A percentile compares a stretch with the other conserved stretches of the same genome.
Evolutionary conservation across 2,329 filamentous ascomycete genomes (phyloP).

Genomic region (Ophioceras dolichostomum): DNA sequence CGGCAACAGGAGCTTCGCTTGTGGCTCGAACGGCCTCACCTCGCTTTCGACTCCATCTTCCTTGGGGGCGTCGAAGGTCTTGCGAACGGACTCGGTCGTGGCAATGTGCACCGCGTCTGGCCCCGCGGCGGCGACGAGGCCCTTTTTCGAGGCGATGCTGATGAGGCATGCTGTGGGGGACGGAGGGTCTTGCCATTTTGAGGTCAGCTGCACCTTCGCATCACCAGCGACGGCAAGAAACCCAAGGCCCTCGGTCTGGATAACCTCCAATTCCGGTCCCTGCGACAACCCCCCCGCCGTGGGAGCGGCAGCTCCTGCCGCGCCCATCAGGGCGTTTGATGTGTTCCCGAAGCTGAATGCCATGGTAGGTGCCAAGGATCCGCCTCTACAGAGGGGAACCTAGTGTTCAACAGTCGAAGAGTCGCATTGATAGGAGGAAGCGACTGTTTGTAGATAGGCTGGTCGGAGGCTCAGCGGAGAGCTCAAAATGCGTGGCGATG

Average conservation of each 20-base stretch:
- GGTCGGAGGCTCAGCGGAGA: too few relatives aligned
- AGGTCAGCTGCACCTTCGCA: slow-evolving; percentile 69
- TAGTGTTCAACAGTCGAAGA: too few relatives aligned
- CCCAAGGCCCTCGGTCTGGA: slow-evolving; percentile 75
- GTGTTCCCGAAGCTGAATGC: slow-evolving; percentile 49
- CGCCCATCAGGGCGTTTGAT: slow-evolving; percentile 28
- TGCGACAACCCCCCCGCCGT: slow-evolving; percentile 20
- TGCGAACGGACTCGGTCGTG: slow-evolving; percentile 64
- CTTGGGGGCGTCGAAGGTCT: slow-evolving; percentile 53
- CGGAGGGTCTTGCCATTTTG: slow-evolving; percentile 67
- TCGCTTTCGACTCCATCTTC: slow-evolving; percentile 46
- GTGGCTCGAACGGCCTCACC: slow-evolving; percentile 57
- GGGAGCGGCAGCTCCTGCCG: slow-evolving; percentile 14
- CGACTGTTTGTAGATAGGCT: too few relatives aligned
- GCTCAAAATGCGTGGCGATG: too few relatives aligned
- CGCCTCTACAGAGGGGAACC: slow-evolving; percentile 18
- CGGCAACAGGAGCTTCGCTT: slow-evolving; percentile 60
- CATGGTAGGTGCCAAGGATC: slow-evolving; percentile 36
- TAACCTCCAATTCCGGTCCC: slow-evolving; percentile 61
- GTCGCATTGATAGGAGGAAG: too few relatives aligned
- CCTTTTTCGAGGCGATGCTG: slow-evolving; percentile 66
- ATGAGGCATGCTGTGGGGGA: slow-evolving; percentile 70
- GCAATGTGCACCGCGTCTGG: slow-evolving; percentile 69
- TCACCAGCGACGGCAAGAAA: slow-evolving; percentile 74
- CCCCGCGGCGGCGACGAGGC: slow-evolving; percentile 76